Evolutionary conservation across 202 grass and related monocot genomes (phyloP).

Genomic region (Schoenoplectus triqueter): DNA sequence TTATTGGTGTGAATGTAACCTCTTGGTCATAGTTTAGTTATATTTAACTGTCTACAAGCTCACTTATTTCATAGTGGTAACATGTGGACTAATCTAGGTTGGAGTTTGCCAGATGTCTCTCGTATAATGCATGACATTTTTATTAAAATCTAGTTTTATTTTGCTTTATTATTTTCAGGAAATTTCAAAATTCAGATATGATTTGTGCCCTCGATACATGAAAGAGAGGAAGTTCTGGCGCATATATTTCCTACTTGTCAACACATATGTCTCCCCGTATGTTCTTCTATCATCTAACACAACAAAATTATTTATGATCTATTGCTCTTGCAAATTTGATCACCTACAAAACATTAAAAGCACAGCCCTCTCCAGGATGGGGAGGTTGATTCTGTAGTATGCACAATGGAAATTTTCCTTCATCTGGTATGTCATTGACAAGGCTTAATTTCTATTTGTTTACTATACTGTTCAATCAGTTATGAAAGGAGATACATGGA

Average conservation of each 20-base stretch:
- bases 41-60: neutral
- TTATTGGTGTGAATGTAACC: neutral
- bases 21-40: neutral
- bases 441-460: neutral
- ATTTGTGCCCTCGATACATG: constrained; percentile 95
- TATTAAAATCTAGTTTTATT: constrained; percentile 3
- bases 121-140: neutral
- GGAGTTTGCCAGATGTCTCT: neutral
- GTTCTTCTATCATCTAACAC: constrained; percentile 34
- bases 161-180: constrained; percentile 53
- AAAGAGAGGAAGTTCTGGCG: constrained; percentile 98
- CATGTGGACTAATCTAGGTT: too few relatives aligned
- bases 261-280: constrained; percentile 70
- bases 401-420: neutral
- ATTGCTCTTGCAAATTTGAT: neutral
- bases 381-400: neutral
- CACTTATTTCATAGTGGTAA: neutral
- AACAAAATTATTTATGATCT: neutral
- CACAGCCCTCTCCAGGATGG: neutral
- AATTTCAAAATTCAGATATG: constrained; percentile 99
- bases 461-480: constrained; percentile 40
- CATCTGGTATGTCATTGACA: neutral
- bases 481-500: constrained; percentile 85
- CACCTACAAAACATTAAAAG: neutral
- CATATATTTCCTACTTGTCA: constrained; percentile 91